These are phyloP conservation scores for Allantophomopsis cytisporea DNA, from an alignment of 2,329 filamentous ascomycete genomes.

Conservation along the genomic window DNA sequence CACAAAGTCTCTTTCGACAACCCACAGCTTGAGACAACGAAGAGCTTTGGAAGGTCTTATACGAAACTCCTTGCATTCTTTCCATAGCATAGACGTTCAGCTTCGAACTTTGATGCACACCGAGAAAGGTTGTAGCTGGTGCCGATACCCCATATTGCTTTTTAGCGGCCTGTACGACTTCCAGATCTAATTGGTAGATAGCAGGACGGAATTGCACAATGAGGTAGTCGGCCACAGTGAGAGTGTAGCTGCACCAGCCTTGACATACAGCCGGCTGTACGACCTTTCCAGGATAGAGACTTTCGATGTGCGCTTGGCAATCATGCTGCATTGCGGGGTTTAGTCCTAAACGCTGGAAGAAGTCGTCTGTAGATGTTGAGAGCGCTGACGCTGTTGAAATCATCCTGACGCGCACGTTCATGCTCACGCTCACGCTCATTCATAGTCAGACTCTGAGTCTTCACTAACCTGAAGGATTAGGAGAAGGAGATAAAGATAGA, in stretches of 20 bases:
- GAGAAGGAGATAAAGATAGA: too few species aligned
- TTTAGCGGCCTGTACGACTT: conserved; percentile 22
- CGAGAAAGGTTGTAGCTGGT: conserved; percentile 25
- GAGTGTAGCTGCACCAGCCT: conserved; percentile 38
- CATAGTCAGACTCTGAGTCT: too few species aligned
- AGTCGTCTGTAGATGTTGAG: conserved; percentile 7
- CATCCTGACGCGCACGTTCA: too few species aligned
- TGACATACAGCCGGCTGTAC: conserved; percentile 24
- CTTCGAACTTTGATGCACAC: conserved; percentile 15
- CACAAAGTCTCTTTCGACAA: conserved; percentile 20
- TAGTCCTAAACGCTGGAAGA: conserved; percentile 14
- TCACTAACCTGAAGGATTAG: too few species aligned
- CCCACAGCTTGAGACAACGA: conserved; percentile 6
- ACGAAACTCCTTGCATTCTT: conserved; percentile 24
- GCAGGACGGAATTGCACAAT: conserved; percentile 35
- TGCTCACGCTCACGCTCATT: too few species aligned
- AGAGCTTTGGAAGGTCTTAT: conserved; percentile 21
- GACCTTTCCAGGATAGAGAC: conserved; percentile 16
- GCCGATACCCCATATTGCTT: conserved; percentile 26
- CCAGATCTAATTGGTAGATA: conserved; percentile 25
- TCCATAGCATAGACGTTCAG: conserved; percentile 26
- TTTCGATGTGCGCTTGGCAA: conserved; percentile 19
- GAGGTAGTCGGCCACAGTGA: conserved; percentile 22
- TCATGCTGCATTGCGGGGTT: conserved; percentile 5
- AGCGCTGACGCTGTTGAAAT: neutral